These are phyloP conservation scores for Hirschfeldia incana DNA, from an alignment of 345 rosid genomes.

Conservation along the genomic window DNA sequence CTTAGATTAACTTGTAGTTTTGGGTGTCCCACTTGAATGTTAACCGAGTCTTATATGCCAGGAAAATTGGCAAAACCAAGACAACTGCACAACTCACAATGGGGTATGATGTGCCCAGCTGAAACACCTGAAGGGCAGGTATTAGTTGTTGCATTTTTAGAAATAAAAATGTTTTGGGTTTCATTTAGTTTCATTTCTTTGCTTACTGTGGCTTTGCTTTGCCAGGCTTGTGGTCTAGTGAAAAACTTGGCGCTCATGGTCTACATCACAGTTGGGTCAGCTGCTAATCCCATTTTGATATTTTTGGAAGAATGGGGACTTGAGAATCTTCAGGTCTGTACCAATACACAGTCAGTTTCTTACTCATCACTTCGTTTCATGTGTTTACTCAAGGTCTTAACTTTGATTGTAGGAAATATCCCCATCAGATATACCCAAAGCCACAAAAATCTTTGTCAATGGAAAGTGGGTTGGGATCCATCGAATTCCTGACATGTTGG, in stretches of 20 bases:
- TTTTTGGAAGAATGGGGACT: constrained; percentile 99
- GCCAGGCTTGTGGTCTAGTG: constrained; percentile 95
- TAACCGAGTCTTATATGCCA: constrained; percentile 38
- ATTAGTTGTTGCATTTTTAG: constrained; percentile 22
- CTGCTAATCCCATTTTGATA: constrained; percentile 90
- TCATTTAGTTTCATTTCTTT: not conserved
- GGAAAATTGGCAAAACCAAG: constrained; percentile 99
- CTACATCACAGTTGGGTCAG: constrained; percentile 94
- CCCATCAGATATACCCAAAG: constrained; percentile 94
- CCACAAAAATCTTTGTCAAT: constrained; percentile 93
- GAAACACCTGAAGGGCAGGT: constrained; percentile 99
- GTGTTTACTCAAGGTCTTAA: constrained; percentile 21
- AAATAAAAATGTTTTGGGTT: constrained; percentile 9
- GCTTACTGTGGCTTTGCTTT: constrained; percentile 2
- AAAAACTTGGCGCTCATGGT: constrained; percentile 99
- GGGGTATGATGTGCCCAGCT: constrained; percentile 99
- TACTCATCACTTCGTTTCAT: constrained; percentile 1
- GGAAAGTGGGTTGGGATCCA: constrained; percentile 99
- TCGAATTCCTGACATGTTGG: constrained; percentile 99
- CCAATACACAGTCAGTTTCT: constrained; percentile 7
- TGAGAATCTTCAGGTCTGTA: constrained; percentile 86
- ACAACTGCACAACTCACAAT: constrained; percentile 97
- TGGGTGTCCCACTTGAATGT: constrained; percentile 4
- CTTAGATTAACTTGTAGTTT: constrained; percentile 1
- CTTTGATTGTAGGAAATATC: constrained; percentile 78